Percentiles rank a stretch among this genome's conserved stretches.
These are phyloP conservation scores for Rhododendron griersonianum DNA, from an alignment of 148 eudicot genomes.

Conservation along the genomic window DNA sequence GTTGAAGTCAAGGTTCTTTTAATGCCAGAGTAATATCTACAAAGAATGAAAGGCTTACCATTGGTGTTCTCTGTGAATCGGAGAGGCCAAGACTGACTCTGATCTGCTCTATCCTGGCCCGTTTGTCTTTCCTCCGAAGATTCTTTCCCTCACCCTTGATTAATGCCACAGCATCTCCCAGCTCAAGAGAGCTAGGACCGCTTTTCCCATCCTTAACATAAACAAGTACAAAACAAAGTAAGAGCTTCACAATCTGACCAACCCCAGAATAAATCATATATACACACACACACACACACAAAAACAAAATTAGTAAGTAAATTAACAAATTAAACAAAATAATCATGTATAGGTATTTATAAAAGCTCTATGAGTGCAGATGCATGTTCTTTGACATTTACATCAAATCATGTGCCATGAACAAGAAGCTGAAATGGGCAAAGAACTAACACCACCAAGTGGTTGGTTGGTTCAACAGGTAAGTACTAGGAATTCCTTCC, in stretches of 20 bases:
- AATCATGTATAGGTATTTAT: neutral
- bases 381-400: neutral
- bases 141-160: constrained; percentile 73
- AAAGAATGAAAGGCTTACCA: constrained; percentile 39
- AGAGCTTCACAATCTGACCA: neutral
- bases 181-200: constrained; percentile 36
- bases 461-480: neutral
- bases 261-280: neutral
- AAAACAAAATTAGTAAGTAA: neutral
- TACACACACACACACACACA: neutral
- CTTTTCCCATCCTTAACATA: constrained; percentile 38
- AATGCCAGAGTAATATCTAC: neutral
- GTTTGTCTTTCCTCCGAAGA: constrained; percentile 88
- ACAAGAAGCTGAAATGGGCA: neutral
- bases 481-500: neutral
- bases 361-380: neutral
- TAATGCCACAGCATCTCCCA: constrained; percentile 87
- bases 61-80: constrained; percentile 86
- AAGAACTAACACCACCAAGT: neutral
- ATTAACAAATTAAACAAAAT: neutral
- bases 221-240: constrained; percentile 10
- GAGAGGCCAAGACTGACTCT: constrained; percentile 99
- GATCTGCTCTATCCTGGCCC: constrained; percentile 89
- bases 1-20: neutral
- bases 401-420: neutral